Evolutionary conservation across 148 eudicot genomes (phyloP), one percentile per base, ranked within the genome.

Genomic region (Vaccinium macrocarpon): DNA sequence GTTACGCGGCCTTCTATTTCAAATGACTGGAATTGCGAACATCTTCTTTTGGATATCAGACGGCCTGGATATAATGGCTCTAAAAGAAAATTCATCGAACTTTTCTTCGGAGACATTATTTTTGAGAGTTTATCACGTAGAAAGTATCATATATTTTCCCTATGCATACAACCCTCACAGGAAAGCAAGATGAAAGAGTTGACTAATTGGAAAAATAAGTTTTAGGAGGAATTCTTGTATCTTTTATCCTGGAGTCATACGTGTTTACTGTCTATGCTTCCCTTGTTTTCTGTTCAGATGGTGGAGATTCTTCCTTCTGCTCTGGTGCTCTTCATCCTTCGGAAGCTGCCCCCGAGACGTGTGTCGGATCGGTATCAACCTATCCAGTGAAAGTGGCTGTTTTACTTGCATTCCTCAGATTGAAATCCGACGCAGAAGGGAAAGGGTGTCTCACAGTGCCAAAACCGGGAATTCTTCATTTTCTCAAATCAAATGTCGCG

Each of bases 291-390:
- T 64, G 14, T 23, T 79, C 88, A 91, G 95, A 76, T 79, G 10
- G 95, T 90, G 68, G 93, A 91, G 91, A 90, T 93, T 46, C 70
- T 91, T 51, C 94, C 95, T 9, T 93, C 94, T 21, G 91, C 86
- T 35, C 78, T 93, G 78, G 95, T 93, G 76, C 93, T 93, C 62
- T 91, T 89, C 77, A 89, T 93, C 84, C 93, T 93, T 18, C 87
- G 94, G 29, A 91, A 91, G 84, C 89, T 93, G 68, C 95, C 94
- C 5, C 92, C 94, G 32, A 91, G 85, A 83, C 93, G 90, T 18
- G 86, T 90, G 25, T 91, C 91, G 0, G 91, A 91, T 88, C 93
- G 86, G 59, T 93, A 91, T 71, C 91, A 89, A 61, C 87, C 93
- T 35, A 89, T 93, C 81, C 86, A 84, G 32, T 93, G 87, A 93